Conservation (phyloP, 441 rosid genomes). For the Populus hybrid region DNA sequence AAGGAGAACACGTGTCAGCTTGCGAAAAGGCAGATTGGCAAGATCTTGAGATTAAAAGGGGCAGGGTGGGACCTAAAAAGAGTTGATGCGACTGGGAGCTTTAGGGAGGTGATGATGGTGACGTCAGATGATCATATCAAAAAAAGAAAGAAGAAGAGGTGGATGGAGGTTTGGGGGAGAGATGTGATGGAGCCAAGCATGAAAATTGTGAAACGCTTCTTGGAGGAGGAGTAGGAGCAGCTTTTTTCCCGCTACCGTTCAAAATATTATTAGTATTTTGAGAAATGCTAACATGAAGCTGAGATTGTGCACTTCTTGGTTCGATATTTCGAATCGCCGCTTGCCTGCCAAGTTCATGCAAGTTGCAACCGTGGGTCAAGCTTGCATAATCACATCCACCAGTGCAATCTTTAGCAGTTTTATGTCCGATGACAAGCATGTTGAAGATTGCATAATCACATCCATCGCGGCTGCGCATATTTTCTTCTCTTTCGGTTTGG, state of each 20-base stretch:
- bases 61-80: conserved; percentile 70
- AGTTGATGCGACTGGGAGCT: conserved; percentile 74
- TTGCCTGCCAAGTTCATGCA: not conserved
- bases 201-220: conserved; percentile 70
- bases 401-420: not conserved
- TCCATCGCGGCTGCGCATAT: not conserved
- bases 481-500: no score
- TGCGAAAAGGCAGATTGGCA: conserved; percentile 67
- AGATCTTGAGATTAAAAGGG: conserved; percentile 48
- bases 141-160: conserved; percentile 18
- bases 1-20: conserved; percentile 72
- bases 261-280: no score
- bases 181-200: conserved; percentile 70
- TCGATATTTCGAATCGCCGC: not conserved
- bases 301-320: not conserved
- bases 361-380: not conserved
- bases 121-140: not conserved
- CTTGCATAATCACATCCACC: not conserved
- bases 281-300: not conserved
- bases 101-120: conserved; percentile 33
- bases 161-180: conserved; percentile 61
- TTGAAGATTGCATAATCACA: not conserved
- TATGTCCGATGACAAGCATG: not conserved
- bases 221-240: conserved; percentile 43
- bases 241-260: conserved; percentile 31